Evolutionary conservation across 2,329 filamentous ascomycete species (phyloP).

Genomic region (Penicillium sp.): DNA sequence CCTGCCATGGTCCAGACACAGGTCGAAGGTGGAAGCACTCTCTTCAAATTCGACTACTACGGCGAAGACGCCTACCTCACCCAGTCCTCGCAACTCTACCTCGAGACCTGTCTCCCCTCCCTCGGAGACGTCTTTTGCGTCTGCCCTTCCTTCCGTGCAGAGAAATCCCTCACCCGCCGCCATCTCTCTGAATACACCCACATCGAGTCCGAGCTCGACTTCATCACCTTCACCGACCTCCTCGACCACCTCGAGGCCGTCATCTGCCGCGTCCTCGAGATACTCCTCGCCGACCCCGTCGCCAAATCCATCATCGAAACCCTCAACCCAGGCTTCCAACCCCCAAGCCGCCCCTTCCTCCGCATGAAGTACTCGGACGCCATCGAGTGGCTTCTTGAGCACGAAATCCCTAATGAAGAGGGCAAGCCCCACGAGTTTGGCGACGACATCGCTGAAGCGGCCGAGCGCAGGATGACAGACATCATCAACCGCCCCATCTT

Average conservation of each 20-base stretch:
- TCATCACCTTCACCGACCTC: slow-evolving; percentile 89
- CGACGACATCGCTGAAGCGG: slow-evolving; percentile 97
- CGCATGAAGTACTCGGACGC: slow-evolving; percentile 95
- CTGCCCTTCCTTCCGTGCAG: slow-evolving; percentile 97
- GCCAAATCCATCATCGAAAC: slow-evolving; percentile 76
- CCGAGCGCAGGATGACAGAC: slow-evolving; percentile 96
- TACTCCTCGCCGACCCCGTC: slow-evolving; percentile 73
- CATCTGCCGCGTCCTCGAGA: slow-evolving; percentile 83
- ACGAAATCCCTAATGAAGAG: slow-evolving; percentile 92
- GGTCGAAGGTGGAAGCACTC: slow-evolving; percentile 88
- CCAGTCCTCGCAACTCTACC: slow-evolving; percentile 95
- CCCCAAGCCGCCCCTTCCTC: slow-evolving; percentile 82
- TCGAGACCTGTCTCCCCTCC: slow-evolving; percentile 89
- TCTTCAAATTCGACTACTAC: slow-evolving; percentile 91
- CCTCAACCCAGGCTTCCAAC: slow-evolving; percentile 88
- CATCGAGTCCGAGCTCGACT: slow-evolving; percentile 94
- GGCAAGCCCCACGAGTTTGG: slow-evolving; percentile 88
- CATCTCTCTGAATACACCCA: slow-evolving; percentile 97
- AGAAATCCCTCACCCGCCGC: slow-evolving; percentile 92
- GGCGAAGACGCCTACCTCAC: slow-evolving; percentile 90
- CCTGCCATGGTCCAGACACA: slow-evolving; percentile 94
- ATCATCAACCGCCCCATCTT: slow-evolving; percentile 95
- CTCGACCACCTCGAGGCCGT: slow-evolving; percentile 85
- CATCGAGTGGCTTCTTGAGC: slow-evolving; percentile 89
- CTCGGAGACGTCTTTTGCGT: slow-evolving; percentile 97